Conservation (phyloP, 202 grass and related monocot genomes). For the Bolboschoenoplectus hybrid region DNA sequence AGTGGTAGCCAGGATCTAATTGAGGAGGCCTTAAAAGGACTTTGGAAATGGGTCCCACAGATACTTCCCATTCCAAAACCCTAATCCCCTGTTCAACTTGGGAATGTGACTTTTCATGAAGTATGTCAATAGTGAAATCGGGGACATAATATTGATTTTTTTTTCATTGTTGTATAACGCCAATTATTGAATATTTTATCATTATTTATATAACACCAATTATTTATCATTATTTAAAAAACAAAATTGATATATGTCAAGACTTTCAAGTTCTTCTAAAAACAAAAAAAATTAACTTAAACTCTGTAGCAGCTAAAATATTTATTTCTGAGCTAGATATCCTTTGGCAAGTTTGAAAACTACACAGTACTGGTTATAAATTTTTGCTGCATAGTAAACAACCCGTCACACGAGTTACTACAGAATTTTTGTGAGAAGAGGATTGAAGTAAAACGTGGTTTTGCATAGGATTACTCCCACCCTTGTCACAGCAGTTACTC, state of each 20-base stretch:
- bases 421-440: background rate
- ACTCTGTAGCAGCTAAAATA: background rate
- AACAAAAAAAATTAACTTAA: background rate
- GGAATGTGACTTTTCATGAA: background rate
- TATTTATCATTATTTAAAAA: constrained; percentile 5
- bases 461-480: constrained; percentile 24
- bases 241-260: background rate
- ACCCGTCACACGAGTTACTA: constrained; percentile 2
- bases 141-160: background rate
- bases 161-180: background rate
- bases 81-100: constrained; percentile 48
- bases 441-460: background rate
- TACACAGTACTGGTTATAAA: background rate
- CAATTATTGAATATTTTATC: background rate
- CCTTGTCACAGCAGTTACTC: constrained; percentile 39
- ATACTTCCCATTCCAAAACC: constrained; percentile 46
- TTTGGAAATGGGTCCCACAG: constrained; percentile 55
- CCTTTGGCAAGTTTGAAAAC: background rate
- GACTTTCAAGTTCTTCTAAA: background rate
- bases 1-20: constrained; percentile 71
- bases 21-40: constrained; percentile 55
- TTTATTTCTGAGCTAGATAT: background rate
- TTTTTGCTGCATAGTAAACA: background rate
- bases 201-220: background rate
- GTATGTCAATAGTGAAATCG: constrained; percentile 15